Percentiles rank a stretch among this genome's conserved stretches.
phyloP scores from a whole-genome alignment of 2,329 filamentous ascomycete genomes.

The Corynespora cassiicola region DNA sequence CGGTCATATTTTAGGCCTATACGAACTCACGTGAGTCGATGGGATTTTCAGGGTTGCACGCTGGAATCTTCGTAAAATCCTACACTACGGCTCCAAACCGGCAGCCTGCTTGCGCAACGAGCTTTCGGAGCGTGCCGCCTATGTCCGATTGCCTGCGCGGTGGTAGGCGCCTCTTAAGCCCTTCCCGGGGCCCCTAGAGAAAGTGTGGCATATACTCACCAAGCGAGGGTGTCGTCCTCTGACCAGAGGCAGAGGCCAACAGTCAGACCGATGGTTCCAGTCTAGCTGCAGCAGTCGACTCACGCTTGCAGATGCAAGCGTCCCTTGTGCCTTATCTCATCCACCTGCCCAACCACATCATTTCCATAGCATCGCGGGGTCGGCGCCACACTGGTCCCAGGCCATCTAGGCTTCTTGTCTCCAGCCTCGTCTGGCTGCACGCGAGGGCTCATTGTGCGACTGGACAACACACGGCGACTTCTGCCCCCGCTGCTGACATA shows the following conservation, averaged over 20 bases:
- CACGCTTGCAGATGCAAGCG: conserved; percentile 23
- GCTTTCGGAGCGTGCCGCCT: too few relatives aligned
- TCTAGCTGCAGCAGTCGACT: conserved; percentile 12
- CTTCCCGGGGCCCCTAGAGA: too few relatives aligned
- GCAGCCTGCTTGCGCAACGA: too few relatives aligned
- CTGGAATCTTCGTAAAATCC: too few relatives aligned
- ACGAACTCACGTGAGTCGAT: too few relatives aligned
- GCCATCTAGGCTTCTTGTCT: conserved; percentile 1
- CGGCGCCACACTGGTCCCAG: neutral
- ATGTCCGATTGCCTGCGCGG: too few relatives aligned
- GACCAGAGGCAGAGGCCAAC: too few relatives aligned
- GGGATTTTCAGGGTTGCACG: too few relatives aligned
- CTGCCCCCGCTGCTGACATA: conserved; percentile 27
- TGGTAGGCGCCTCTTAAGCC: too few relatives aligned
- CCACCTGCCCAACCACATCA: conserved; percentile 6
- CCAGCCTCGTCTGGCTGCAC: conserved; percentile 6
- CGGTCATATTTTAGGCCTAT: too few relatives aligned
- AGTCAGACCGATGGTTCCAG: conserved; percentile 3
- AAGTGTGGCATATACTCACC: neutral
- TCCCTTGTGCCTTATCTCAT: conserved; percentile 10
- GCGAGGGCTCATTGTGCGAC: conserved; percentile 13
- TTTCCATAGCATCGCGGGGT: conserved; percentile 6
- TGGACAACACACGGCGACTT: conserved; percentile 7
- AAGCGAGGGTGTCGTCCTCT: too few relatives aligned
- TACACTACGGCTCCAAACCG: too few relatives aligned